These are phyloP conservation scores for Ensete glaucum DNA, from an alignment of 176 grass and related monocot species.

Conservation along the genomic window DNA sequence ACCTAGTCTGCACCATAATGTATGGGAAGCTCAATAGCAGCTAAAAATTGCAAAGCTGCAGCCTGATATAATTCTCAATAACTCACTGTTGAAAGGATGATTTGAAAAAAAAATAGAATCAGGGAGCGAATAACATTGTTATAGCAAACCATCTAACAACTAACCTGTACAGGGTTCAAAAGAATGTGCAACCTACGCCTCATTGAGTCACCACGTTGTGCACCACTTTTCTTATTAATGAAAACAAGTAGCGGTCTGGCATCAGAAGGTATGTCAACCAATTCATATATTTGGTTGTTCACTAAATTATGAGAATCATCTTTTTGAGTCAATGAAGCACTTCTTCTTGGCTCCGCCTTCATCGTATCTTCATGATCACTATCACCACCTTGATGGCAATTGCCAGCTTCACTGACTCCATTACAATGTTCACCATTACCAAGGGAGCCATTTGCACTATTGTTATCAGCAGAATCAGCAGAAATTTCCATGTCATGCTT, in stretches of 20 bases:
- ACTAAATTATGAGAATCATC: background rate
- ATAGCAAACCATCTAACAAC: background rate
- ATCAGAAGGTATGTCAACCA: constrained; percentile 17
- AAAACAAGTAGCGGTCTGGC: constrained; percentile 27
- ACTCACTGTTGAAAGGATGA: background rate
- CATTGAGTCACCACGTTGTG: constrained; percentile 12
- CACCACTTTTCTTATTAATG: constrained; percentile 29
- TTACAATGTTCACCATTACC: constrained; percentile 24
- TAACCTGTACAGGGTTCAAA: constrained; percentile 25
- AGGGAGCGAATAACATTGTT: background rate
- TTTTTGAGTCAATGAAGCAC: background rate
- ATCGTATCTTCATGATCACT: constrained; percentile 26
- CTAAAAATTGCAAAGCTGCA: background rate
- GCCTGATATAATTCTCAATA: background rate
- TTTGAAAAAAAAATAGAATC: background rate
- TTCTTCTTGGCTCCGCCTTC: constrained; percentile 9
- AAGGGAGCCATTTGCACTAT: constrained; percentile 30
- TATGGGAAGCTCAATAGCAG: background rate
- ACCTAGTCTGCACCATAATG: background rate
- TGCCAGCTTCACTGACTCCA: constrained; percentile 12
- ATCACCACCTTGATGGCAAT: constrained; percentile 29
- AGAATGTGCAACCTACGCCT: constrained; percentile 15
- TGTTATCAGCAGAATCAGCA: constrained; percentile 26
- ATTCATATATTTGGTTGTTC: constrained; percentile 16
- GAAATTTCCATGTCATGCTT: constrained; percentile 16